Base-by-base conservation (phyloP, 108 stramenopile species). In the Pseudonitzschia pungens region DNA sequence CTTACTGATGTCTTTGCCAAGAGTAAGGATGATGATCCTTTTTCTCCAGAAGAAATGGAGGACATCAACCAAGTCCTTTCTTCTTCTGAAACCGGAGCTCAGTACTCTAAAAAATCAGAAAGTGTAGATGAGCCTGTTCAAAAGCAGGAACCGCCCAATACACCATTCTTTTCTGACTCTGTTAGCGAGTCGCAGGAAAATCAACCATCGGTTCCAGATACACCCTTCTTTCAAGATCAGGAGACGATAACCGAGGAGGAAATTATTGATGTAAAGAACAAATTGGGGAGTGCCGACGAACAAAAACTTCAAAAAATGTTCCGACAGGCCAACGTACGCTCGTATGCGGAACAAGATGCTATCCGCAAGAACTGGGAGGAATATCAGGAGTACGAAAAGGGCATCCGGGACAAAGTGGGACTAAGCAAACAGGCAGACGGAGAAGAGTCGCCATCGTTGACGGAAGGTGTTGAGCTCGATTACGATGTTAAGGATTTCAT, bases 261-360 rank as follows among this genome's bases (percentile, higher is more conserved):
- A 63, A 27, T 26, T 26, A 16, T 54, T 29, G 62, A 63, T 32
- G 45, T 54, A 8, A 22, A 69, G 44, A 70, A 63, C 51, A 71
- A 82, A 71, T 82, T 92, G 68, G 87, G 89, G 24, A 79, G 84
- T 16, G 81, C 84, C 50, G 92, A 92, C 66, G 88, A 92, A 48
- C 91, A 92, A 60, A 79, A 80, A 33, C 70, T 92, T 53, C 74
- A 70, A 65, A 69, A 66, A 41, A 79, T 89, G 71, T 85, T 75
- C 43, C 77, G 74, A 3, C 53, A 70, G 60, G 85, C 85, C 44
- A 87, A 87, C 41, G 88, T 83, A 2, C 65, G 65, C 22, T 86
- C 85, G 24, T 83, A 77, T 32, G 88, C 84, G 48, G 87, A 87
- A 67, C 82, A 86, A 68, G 87, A 84, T n/a, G 63, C 71, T 54